Evolutionary conservation across 2,329 filamentous ascomycete genomes (phyloP), one percentile per base, ranked within the genome.

Genomic region (Ophiostoma sp.): DNA sequence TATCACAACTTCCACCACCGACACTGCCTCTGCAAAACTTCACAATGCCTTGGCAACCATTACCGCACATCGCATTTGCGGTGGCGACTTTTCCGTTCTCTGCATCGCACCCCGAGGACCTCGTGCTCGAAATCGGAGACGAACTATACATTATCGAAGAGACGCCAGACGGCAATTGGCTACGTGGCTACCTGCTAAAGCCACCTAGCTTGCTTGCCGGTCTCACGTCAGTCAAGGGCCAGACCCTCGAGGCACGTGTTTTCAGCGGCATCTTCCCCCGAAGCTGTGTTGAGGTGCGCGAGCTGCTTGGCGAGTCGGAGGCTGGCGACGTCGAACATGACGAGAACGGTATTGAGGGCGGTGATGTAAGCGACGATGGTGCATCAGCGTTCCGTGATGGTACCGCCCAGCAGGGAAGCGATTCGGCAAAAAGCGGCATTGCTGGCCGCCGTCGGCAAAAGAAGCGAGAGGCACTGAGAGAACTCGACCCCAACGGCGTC

Each of bases 131-230:
- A 80, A 92, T 99, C 74, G 95, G 95, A 79, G 95, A 99, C 85
- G 95, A 99, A 81, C 85, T 99, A 74, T 99, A 99, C 82, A 96
- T 99, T 75, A 97, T 99, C 78, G 94, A 98, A 81, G 93, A 98
- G 81, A 96, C 94, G 54, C 90, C 93, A 31, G 88, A 96, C 80
- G 92, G 91, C 76, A 87, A 92, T 78, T 99, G 95, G 96, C 91
- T 94, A 80, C 90, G 95, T 69, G 95, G 95, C 71, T 99, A 99
- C 80, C 86, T 99, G 72, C 91, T 99, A 75, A 93, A 95, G 73
- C 94, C 95, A 68, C 95, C 95, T 27, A 97, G 93, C 75, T 83
- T 99, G 78, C 87, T 99, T 71, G 92, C 95, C 23, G 95, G 94
- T 67, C 83, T 99, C 78, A 98, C 93, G 13, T 94, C 91, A 72